A percentile compares a stretch with the other conserved stretches of the same genome.
Evolutionary conservation across 202 grass and related monocot genomes (phyloP).

Genomic region (Tripidium arundinaceum): DNA sequence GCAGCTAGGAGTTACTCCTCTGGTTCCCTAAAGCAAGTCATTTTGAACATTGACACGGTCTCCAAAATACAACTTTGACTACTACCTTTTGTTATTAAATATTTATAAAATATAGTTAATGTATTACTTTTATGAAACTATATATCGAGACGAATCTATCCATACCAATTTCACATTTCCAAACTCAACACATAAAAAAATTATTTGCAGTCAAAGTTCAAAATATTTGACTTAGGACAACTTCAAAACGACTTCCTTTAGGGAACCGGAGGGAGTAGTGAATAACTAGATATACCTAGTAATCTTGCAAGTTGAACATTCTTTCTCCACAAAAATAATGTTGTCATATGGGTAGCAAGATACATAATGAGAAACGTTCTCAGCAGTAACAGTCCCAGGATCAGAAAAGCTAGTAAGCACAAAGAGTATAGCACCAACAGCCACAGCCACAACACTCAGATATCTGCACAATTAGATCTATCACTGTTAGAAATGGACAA

Average conservation of each 20-base stretch:
- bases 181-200: too few species aligned
- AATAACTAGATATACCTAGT: conserved; percentile 45
- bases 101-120: too few species aligned
- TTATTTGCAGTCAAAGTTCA: too few species aligned
- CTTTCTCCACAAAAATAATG: conserved; percentile 47
- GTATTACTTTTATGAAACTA: too few species aligned
- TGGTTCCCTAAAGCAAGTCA: too few species aligned
- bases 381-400: conserved; percentile 86
- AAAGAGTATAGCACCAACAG: conserved; percentile 74
- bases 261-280: neutral
- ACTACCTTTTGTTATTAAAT: too few species aligned
- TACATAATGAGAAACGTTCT: conserved; percentile 82
- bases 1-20: neutral
- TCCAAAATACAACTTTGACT: too few species aligned
- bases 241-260: too few species aligned
- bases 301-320: conserved; percentile 97
- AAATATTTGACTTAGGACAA: too few species aligned
- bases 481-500: conserved; percentile 5
- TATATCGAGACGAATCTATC: too few species aligned
- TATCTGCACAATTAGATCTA: conserved; percentile 58
- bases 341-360: conserved; percentile 69
- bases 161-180: too few species aligned
- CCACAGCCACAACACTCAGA: conserved; percentile 62
- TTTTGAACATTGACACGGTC: too few species aligned
- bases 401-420: conserved; percentile 98